Evolutionary conservation across 2,329 filamentous ascomycete genomes (phyloP).

Genomic region (Arthrobotrys conoides): DNA sequence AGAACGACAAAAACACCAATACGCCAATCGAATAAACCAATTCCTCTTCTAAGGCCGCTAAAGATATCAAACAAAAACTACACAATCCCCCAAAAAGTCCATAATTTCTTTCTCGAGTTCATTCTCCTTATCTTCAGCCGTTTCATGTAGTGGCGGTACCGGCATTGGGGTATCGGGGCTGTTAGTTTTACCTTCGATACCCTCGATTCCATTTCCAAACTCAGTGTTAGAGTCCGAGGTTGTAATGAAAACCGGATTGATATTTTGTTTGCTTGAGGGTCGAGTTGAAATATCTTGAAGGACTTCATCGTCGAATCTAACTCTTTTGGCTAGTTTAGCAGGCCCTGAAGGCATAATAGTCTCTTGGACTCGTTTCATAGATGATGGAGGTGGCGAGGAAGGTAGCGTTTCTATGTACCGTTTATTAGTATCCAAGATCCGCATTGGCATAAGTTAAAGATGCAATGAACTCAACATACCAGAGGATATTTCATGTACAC

Average conservation of each 20-base stretch:
- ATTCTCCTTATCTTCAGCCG: conserved; percentile 31
- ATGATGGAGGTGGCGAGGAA: conserved; percentile 36
- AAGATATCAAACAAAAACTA: conserved; percentile 53
- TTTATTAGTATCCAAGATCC: background rate
- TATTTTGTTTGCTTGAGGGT: conserved; percentile 10
- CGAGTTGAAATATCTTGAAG: conserved; percentile 21
- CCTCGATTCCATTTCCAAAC: background rate
- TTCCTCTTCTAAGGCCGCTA: background rate
- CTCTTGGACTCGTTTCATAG: conserved; percentile 4
- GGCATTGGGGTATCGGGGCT: conserved; percentile 6
- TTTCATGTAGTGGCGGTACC: background rate
- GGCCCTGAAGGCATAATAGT: background rate
- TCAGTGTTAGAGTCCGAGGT: conserved; percentile 18
- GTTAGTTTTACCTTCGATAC: background rate
- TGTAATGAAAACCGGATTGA: conserved; percentile 1
- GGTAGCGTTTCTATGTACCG: conserved; percentile 21
- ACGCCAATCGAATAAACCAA: background rate
- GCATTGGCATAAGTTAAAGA: background rate
- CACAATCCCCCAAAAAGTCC: conserved; percentile 61
- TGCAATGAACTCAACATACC: conserved; percentile 16
- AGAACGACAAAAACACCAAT: background rate
- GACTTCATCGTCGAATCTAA: conserved; percentile 24
- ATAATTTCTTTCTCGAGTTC: conserved; percentile 43
- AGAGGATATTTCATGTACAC: conserved; percentile 17
- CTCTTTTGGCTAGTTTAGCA: conserved; percentile 25